Evolutionary conservation across 257 asterid species (phyloP).

Genomic region (Paraleonurus japonicus): DNA sequence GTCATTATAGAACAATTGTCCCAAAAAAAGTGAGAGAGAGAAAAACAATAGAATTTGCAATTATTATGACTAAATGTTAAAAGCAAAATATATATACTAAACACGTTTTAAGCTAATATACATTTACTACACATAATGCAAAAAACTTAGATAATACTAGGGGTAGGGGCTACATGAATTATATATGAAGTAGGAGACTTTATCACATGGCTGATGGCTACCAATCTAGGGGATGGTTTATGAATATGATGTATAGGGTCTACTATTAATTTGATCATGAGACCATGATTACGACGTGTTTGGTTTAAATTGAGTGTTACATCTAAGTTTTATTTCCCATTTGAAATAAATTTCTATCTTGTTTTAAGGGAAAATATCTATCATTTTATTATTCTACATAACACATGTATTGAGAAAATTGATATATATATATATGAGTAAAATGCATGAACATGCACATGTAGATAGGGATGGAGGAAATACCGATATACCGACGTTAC

Average conservation of each 20-base stretch:
- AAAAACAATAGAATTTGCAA: not conserved
- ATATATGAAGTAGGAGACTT: not conserved
- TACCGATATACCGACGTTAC: no score
- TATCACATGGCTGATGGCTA: slow-evolving; percentile 12
- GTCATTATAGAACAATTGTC: not conserved
- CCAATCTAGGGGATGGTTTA: not conserved
- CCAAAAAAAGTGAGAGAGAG: not conserved
- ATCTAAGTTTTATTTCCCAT: not conserved
- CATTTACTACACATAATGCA: not conserved
- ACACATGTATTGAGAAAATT: not conserved
- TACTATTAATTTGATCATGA: not conserved
- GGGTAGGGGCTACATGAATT: not conserved
- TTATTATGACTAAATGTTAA: no score
- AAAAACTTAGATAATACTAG: not conserved
- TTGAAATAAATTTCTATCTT: not conserved
- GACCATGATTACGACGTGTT: not conserved
- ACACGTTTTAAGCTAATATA: no score
- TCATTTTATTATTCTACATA: not conserved
- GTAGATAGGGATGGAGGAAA: no score
- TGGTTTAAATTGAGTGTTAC: not conserved
- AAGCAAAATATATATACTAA: no score
- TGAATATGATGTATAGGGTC: slow-evolving; percentile 7
- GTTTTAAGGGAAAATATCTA: not conserved
- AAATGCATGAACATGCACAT: no score
- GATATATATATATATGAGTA: not conserved